These are phyloP conservation scores for Epithele typhae DNA, from an alignment of 768 basidiomycete genomes.

Conservation along the genomic window DNA sequence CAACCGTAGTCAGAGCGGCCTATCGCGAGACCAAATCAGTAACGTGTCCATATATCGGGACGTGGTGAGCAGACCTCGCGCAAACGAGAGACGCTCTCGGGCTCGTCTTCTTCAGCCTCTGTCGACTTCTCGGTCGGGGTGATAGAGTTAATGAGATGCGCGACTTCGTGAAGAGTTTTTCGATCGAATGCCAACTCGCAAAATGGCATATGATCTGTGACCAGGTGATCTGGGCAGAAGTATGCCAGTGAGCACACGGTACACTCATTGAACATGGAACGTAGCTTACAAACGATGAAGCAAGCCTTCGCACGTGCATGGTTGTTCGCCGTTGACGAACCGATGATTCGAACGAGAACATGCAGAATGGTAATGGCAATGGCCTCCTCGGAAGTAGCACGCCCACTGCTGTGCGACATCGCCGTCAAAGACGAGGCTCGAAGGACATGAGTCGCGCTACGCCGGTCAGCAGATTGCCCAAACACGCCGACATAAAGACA, in stretches of 20 bases:
- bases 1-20: constrained; percentile 73
- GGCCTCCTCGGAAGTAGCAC: constrained; percentile 44
- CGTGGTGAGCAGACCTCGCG: too few species aligned
- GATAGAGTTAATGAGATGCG: constrained; percentile 45
- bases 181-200: constrained; percentile 70
- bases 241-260: too few species aligned
- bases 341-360: constrained; percentile 59
- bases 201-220: constrained; percentile 63
- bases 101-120: constrained; percentile 69
- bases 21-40: constrained; percentile 22
- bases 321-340: constrained; percentile 36
- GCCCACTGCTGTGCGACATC: too few species aligned
- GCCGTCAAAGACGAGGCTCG: constrained; percentile 36
- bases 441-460: constrained; percentile 57
- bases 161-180: constrained; percentile 56
- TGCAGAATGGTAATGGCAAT: constrained; percentile 62
- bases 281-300: constrained; percentile 62
- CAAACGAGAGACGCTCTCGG: constrained; percentile 51
- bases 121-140: constrained; percentile 41
- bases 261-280: not conserved
- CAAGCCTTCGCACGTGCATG: constrained; percentile 61
- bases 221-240: constrained; percentile 55
- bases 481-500: too few species aligned
- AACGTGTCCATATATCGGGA: not conserved
- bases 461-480: not conserved